Evolutionary conservation across 2,329 filamentous ascomycete genomes (phyloP), one percentile per base, ranked within the genome.

Genomic region (Juglanconis juglandina): DNA sequence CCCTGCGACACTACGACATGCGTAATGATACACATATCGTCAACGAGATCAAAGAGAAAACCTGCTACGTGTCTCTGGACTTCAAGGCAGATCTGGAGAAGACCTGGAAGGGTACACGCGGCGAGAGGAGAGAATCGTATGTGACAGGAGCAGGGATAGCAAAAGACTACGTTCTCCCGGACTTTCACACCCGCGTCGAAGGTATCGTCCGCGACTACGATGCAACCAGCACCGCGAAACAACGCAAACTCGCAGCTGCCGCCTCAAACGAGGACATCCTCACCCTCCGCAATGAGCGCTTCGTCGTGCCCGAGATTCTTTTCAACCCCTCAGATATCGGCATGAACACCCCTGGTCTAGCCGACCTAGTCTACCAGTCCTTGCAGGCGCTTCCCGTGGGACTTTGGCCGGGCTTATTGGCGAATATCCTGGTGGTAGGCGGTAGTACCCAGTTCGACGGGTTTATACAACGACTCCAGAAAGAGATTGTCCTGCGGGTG

Each of bases 11-110:
- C 70, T 96, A 96, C 74, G 94, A 97, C 72, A 93, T 99, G 86
- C 87, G 95, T 64, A 93, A 96, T 72, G 95, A 99, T 68, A 89
- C 90, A 1, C 88, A 96, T 72, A 88, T 98, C 54, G 92, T 97
- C 71, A 96, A 96, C 69, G 91, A 97, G 73, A 93, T 98, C 74
- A 99, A 99, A 71, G 95, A 99, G 72, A 83, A 88, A 4, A 87
- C 90, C 1, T 96, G 91, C 71, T 98, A 90, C 68, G 87, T 97
- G 10, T 89, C 90, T 2, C 77, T 84, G 1, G 86, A 96, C 69
- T 97, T 98, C 73, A 78, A 81, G 33, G 70, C 73, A 6, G 91
- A 97, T 67, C 82, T 99, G 41, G 93, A 98, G 64, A 83, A 81
- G 65, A 88, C 87, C 0, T 96, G 92, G 92, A 95, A 92, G 72